Evolutionary conservation across 2,329 filamentous ascomycete genomes (phyloP), one percentile per base, ranked within the genome.

Genomic region (Exophiala viscosa): DNA sequence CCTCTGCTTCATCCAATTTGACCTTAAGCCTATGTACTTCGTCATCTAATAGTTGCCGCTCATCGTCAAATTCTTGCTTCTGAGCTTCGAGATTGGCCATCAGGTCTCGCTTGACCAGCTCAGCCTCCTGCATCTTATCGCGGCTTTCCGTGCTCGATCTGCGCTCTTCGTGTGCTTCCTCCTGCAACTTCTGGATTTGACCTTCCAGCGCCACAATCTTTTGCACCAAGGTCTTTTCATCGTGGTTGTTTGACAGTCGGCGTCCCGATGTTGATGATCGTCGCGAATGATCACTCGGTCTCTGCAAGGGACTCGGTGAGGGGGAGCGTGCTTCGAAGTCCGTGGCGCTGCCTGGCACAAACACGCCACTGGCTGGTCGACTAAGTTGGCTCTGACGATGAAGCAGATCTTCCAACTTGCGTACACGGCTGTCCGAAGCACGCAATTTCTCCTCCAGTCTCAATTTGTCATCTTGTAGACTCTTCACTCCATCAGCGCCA

Each of bases 81-180:
- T 95, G 82, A 10, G 91, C 88, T 66, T 97, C 90, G 74, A 99
- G 89, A 65, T 99, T 99, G 60, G 89, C 86, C 71, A 99, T 84
- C 8, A 99, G 81, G 68, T 97, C 93, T 62, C 88, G 87, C 69
- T 99, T 99, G 1, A 88, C 96, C 2, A 89, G 91, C 62, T 93
- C 89, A 5, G 83, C 88, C 68, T 97, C 92, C 58, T 93, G 84
- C 56, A 96, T 64, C 76, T 81, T 73, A 80, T 85, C 65, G 28
- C 59, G 44, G 20, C 54, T 57, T 46, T 64, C 58, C 81, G 81
- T 62, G 82, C 79, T 62, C 75, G 80, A 66, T 81, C 82, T 60
- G 78, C 80, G 45, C 76, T 81, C 59, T 67, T 75, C 72, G 48
- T 80, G 76, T 2, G 87, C 78, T 56, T 95, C 88, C 62, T 84